Evolutionary conservation across 805 yeast genomes (phyloP), one percentile per base, ranked within the genome.

Genomic region (Saturnispora dispora): DNA sequence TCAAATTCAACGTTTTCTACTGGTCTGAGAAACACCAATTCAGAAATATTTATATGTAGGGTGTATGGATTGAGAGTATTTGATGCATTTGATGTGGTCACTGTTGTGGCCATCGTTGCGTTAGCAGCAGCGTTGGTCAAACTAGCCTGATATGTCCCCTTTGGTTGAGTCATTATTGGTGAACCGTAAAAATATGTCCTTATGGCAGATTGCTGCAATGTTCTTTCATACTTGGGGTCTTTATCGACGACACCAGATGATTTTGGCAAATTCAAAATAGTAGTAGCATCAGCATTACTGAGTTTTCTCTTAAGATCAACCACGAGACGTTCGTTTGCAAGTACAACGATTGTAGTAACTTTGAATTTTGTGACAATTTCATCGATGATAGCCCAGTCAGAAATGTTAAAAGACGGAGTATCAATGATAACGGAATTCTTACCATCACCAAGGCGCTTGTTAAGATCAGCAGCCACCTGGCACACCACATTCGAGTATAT

Each of bases 171-270:
- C 22, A 44, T 22, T 9, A 28, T 23, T 5, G 52, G 52, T 6
- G 37, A 25, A 5, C 99, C 99, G 62, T 93, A 88, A 60, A 93
- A 93, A 65, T 93, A 93, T 61, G 90, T 95, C 62, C 81, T 81
- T 50, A 91, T 88, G 5, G 83, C 72, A 41, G 79, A 75, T 59
- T 89, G 88, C 64, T 91, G 98, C 22, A 76, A 50, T 36, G 82
- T 78, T 60, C 98, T 74, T 36, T 74, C 71, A 62, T 73, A 88
- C 11, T 78, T 71, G 50, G 83, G 91, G 53, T 85, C 91, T 28
- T 78, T 74, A 30, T 85, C 87, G 8, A 85, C 85, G 32, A 83
- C 82, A 1, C 96, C 96, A 45, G 85, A 84, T 42, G 88, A 78
- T 55, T 77, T 78, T 18, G 85, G 79, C 3, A 90, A 71, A 58